Base-by-base conservation (phyloP, 169 alveolate species). In the Plasmodium inui region DNA sequence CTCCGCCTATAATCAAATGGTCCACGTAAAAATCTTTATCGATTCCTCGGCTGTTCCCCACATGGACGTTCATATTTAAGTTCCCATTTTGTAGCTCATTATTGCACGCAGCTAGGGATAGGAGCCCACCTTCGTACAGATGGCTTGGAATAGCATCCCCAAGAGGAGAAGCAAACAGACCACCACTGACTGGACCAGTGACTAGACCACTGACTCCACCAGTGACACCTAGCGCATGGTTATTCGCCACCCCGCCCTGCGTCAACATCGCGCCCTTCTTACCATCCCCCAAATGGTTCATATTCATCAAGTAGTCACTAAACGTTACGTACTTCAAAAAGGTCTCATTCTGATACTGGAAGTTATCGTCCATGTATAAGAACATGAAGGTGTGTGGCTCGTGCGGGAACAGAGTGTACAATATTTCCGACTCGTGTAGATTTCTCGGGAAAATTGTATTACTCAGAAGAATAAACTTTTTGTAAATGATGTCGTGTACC, bases 401-500 rank as follows among this genome's bases (percentile, higher is more conserved):
- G 46, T 78, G 90, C 2, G 94, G 94, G 55, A 89, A 89, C 50
- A 89, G 28, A 14, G 90, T 79, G 34, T 57, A 89, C 22, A 89
- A 19, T 22, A 89, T 89, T 81, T 89, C 90, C 4, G 94, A 55
- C 28, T 81, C 90, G 32, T 89, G 89, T 4, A 67, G 10, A 55
- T 89, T 55, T 44, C 89, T 26, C 14, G 94, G 94, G 46, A 80
- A 89, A 17, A 89, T 80, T 17, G 89, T 89, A 44, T 89, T 78
- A 12, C 82, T 89, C 53, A 78, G 57, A 7, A 89, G 82, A 44
- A 89, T 89, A 79, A 67, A 89, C 50, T 89, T 78, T 30, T 89
- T 81, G 73, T 89, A 89, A 67, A 89, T 81, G 1, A 78, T 81
- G 50, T 89, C 94, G 32, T 89, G 91, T 26, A 89, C 83, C 94